Base-by-base conservation (phyloP, 192 early-diverging fungal species). In the Pilobolus umbonatus region DNA sequence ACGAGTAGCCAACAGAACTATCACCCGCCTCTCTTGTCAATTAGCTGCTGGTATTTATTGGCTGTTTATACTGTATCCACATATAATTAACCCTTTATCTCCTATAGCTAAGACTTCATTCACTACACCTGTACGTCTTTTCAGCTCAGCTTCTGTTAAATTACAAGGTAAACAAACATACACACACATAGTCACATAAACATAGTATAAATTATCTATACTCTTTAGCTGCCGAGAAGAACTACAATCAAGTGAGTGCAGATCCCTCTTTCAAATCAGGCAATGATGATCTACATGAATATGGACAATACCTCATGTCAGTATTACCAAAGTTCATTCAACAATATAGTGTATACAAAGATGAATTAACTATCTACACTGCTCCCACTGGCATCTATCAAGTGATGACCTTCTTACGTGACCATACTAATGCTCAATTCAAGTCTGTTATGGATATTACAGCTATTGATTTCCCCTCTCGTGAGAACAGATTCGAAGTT, bases 301-400 rank as follows among this genome's bases (percentile, higher is more conserved):
- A 85, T 72, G 93, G 93, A 47, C 83, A 91, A 67, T 96, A 89
- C 75, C 71, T 98, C 35, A 77, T 85, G 24, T 83, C 82, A 35
- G 80, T 85, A 61, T 73, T 98, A 60, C 96, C 96, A 28, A 97
- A 96, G 75, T 97, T 80, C 69, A 88, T 98, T 47, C 96, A 98
- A 69, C 96, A 95, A 76, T 90, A 90, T 69, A 91, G 92, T 26
- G 89, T 98, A 55, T 96, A 94, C 85, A 97, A 97, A 75, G 92
- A 99, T 59, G 96, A 99, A 71, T 80, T 99, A 43, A 92, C 90
- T n/a, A 73, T 99, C 55, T 92, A 94, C 74, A 83, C 93, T 54
- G 91, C 93, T 29, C 95, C 96, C 15, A 78, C 81, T 7, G 86
- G 81, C 3, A 54, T 99, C 25, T 52, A 78, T 24, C 90, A 82